Conservation (phyloP, 1,139 yeast genomes). For the Geotrichum carabidarum region DNA sequence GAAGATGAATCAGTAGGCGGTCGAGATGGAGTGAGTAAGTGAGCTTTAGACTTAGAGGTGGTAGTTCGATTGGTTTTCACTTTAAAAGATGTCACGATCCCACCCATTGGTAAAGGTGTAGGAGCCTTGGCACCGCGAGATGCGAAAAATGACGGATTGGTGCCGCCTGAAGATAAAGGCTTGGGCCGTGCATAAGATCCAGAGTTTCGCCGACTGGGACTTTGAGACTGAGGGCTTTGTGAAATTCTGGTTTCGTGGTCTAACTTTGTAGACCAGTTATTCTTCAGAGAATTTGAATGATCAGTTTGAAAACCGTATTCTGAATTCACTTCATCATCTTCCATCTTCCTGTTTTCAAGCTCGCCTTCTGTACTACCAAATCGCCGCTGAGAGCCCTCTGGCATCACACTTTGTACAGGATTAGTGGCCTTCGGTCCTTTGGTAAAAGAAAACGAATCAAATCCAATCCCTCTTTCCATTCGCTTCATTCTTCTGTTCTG, state of each 20-base stretch:
- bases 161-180: conserved; percentile 8
- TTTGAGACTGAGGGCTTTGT: background rate
- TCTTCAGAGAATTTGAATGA: background rate
- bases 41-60: conserved; percentile 5
- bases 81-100: conserved; percentile 17
- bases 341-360: background rate
- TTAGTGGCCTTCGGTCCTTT: conserved; percentile 1
- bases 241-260: background rate
- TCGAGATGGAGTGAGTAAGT: conserved; percentile 4
- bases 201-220: background rate
- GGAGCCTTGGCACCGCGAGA: conserved; percentile 19
- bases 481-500: conserved; percentile 59
- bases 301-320: background rate
- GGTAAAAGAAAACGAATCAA: conserved; percentile 10
- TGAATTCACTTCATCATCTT: conserved; percentile 1
- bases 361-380: conserved; percentile 15
- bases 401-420: conserved; percentile 20
- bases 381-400: conserved; percentile 17
- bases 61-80: conserved; percentile 11
- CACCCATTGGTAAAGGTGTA: conserved; percentile 17
- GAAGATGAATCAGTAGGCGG: background rate
- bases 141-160: conserved; percentile 17
- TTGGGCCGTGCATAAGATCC: conserved; percentile 2
- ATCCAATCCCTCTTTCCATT: conserved; percentile 33
- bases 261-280: background rate